Base-by-base conservation (phyloP, 495 filamentous ascomycete species). In the Paragyromitra xinjiangensis region DNA sequence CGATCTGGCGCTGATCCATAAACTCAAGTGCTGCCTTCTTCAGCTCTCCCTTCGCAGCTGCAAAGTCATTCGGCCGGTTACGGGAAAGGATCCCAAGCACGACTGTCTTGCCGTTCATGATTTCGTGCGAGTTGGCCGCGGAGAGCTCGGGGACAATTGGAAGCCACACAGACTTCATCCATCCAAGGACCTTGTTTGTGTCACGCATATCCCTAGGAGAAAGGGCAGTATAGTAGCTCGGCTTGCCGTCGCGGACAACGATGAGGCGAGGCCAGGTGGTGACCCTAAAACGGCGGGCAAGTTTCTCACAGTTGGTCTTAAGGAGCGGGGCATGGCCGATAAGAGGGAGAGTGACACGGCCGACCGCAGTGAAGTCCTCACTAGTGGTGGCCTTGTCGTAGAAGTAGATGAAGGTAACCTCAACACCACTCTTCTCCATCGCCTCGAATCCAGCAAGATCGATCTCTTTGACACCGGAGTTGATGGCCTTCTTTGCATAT, bases 101-200 rank as follows among this genome's bases (percentile, higher is more conserved):
- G 37, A 98, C 95, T 42, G 92, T 90, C 83, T 94, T 94, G 69
- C 92, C 92, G 81, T 94, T 90, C 94, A 98, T 98, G 75, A 99
- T 92, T 84, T 98, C 93, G 62, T 89, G 88, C 0, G 95, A 93
- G 83, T 99, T 99, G 26, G 91, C 89, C 26, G 92, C 93, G 0
- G 93, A 97, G 34, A 99, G 88, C 82, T 99, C 95, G 2, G 95
- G 95, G 19, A 99, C 93, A 68, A 99, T 95, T n/a, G 95, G 95
- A 42, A 97, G 87, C 96, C 96, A 99, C 26, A 97, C 93, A 22
- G 89, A 92, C 75, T 91, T 91, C 95, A 98, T 98, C 95, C 95
- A 99, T 71, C 86, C 86, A 2, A 97, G 88, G 19, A 99, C 88
- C 81, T 91, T 87, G 40, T 89, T 87, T 73, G 91, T 90, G 77